phyloP scores from a whole-genome alignment of 2,329 filamentous ascomycete genomes.

The Scopulariopsis brevicaulis region DNA sequence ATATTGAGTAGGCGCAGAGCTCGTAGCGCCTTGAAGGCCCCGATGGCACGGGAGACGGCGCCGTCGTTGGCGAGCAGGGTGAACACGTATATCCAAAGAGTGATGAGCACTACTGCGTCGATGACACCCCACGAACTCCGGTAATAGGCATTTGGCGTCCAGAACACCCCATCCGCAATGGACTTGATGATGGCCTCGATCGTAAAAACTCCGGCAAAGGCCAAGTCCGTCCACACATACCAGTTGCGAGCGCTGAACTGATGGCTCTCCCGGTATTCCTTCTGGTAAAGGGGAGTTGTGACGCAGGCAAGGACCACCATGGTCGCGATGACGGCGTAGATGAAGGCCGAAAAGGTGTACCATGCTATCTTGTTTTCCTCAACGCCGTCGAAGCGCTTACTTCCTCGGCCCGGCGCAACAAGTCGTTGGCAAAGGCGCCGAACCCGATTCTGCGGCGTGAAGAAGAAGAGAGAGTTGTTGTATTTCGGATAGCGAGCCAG shows the following conservation, averaged over 20 bases:
- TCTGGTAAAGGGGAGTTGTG: conserved; percentile 89
- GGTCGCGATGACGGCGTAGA: conserved; percentile 86
- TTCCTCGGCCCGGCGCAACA: conserved; percentile 82
- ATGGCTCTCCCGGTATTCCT: conserved; percentile 61
- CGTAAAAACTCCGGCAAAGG: conserved; percentile 79
- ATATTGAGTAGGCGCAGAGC: conserved; percentile 87
- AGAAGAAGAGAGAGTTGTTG: conserved; percentile 85
- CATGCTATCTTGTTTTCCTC: conserved; percentile 82
- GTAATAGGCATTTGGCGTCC: conserved; percentile 95
- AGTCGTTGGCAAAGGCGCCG: conserved; percentile 77
- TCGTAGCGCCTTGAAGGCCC: conserved; percentile 92
- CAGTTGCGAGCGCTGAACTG: conserved; percentile 61
- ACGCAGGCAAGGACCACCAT: conserved; percentile 97
- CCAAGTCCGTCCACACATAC: conserved; percentile 91
- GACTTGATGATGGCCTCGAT: conserved; percentile 84
- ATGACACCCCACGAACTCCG: conserved; percentile 96
- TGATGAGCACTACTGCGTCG: conserved; percentile 81
- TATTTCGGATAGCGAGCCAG: conserved; percentile 78
- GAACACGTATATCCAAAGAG: conserved; percentile 88
- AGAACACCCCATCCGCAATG: conserved; percentile 89
- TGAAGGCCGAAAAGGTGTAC: conserved; percentile 88
- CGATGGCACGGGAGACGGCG: conserved; percentile 78
- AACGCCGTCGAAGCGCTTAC: conserved; percentile 77
- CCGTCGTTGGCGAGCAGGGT: conserved; percentile 75
- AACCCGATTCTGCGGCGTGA: conserved; percentile 65